Evolutionary conservation across 768 basidiomycete genomes (phyloP), one percentile per base, ranked within the genome.

Genomic region (Mycena amicta): DNA sequence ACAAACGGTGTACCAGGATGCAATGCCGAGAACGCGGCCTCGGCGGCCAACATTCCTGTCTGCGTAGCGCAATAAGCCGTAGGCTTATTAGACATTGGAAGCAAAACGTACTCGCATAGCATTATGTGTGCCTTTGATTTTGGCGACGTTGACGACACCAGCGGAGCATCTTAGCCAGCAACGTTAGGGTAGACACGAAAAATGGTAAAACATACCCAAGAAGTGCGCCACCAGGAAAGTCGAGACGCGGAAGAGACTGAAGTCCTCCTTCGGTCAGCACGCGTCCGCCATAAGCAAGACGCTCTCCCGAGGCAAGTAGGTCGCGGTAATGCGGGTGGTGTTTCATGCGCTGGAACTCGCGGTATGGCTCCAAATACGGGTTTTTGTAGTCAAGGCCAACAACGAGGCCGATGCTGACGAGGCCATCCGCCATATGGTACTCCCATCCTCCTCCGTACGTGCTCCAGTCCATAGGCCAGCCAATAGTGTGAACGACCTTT

Each of bases 101-200:
- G 26, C 11, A 5, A 47, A 18, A 39, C 59, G 11, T 43, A 64
- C 62, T 50, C 62, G 95, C 97, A 99, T 98, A 2, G 96, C 95
- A 59, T 95, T 98, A 71, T 98, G 97, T 0, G 95, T 96, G 15
- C 96, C 96, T 70, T 98, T 98, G 75, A 99, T 98, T 75, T 97
- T 98, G 15, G 95, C 90, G 12, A 97, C 83, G 75, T 98, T 98
- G 59, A 99, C 83, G 71, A 98, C 95, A 13, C 96, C 96, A 1
- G 95, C 97, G 0, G 93, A 89, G 74, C 95, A 98, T 0, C 61
- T 62, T 39, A 15, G 39, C 12, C 26, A 20, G n/a, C n/a, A n/a
- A n/a, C n/a, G n/a, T n/a, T n/a, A 41, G 15, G 5, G 15, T 4
- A 54, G 11, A 28, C 41, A 29, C 20, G 8, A 23, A 6, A 6